phyloP scores from a whole-genome alignment of 352 stramenopile species.

The Pythium monospermum region DNA sequence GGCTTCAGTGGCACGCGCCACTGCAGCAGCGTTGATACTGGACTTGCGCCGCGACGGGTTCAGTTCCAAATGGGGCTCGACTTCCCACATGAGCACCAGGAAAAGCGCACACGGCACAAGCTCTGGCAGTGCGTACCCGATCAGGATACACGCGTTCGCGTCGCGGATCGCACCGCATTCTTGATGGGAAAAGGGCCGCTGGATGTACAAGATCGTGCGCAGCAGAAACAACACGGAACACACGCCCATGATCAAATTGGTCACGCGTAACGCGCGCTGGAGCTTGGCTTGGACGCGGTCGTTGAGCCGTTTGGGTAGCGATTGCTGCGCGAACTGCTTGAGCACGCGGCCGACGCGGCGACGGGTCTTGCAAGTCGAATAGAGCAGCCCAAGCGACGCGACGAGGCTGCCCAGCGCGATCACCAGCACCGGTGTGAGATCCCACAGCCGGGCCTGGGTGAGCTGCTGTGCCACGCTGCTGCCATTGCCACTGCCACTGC shows the following conservation, averaged over 20 bases:
- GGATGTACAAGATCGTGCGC: slow-evolving; percentile 77
- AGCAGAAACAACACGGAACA: slow-evolving; percentile 64
- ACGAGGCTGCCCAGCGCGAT: slow-evolving; percentile 64
- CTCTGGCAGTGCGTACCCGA: slow-evolving; percentile 71
- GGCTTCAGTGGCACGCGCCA: slow-evolving; percentile 27
- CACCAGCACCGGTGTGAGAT: slow-evolving; percentile 56
- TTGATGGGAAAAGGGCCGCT: slow-evolving; percentile 69
- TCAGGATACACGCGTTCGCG: slow-evolving; percentile 56
- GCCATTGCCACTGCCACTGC: too few species aligned
- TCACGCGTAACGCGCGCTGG: slow-evolving; percentile 70
- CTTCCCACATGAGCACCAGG: slow-evolving; percentile 82
- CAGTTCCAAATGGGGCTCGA: slow-evolving; percentile 68
- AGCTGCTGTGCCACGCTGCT: slow-evolving; percentile 15
- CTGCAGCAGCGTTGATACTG: slow-evolving; percentile 28
- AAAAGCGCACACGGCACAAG: slow-evolving; percentile 72
- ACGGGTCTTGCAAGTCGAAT: slow-evolving; percentile 73
- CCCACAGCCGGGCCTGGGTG: slow-evolving; percentile 27
- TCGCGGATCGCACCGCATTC: slow-evolving; percentile 61
- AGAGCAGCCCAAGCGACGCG: slow-evolving; percentile 62
- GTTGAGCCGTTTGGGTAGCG: slow-evolving; percentile 40
- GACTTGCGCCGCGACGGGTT: slow-evolving; percentile 43
- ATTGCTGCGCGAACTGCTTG: slow-evolving; percentile 33
- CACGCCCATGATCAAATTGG: slow-evolving; percentile 61
- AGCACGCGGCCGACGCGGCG: slow-evolving; percentile 66
- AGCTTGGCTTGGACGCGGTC: slow-evolving; percentile 62